A percentile compares a stretch with the other conserved stretches of the same genome.
These are phyloP conservation scores for Phytophthora sojae DNA, from an alignment of 352 stramenopile genomes.

Conservation along the genomic window DNA sequence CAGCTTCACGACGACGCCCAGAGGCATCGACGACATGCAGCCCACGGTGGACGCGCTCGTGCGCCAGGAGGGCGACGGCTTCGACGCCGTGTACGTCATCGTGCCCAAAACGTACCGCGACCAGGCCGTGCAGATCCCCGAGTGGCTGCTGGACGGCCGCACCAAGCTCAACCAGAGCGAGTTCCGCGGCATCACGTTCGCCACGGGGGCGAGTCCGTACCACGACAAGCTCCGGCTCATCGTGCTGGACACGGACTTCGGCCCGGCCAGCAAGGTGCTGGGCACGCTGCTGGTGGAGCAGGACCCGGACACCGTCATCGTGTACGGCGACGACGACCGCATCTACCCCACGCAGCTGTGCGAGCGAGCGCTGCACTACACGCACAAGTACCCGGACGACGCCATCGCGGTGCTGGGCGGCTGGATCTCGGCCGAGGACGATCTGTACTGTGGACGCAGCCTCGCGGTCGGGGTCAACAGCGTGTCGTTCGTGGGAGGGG, in stretches of 20 bases:
- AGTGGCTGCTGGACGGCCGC: slow-evolving; percentile 43
- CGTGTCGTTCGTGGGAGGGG: slow-evolving; percentile 66
- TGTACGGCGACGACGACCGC: slow-evolving; percentile 65
- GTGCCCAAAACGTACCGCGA: slow-evolving; percentile 50
- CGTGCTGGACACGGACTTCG: slow-evolving; percentile 61
- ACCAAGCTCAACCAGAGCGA: slow-evolving; percentile 25
- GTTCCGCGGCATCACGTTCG: slow-evolving; percentile 47
- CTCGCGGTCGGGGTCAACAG: slow-evolving; percentile 57
- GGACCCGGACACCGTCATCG: slow-evolving; percentile 66
- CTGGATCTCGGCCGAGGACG: slow-evolving; percentile 59
- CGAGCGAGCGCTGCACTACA: slow-evolving; percentile 53
- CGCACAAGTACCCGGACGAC: slow-evolving; percentile 54
- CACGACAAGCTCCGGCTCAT: slow-evolving; percentile 46
- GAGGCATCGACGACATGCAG: slow-evolving; percentile 45
- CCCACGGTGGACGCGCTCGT: slow-evolving; percentile 51
- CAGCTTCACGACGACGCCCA: slow-evolving; percentile 63
- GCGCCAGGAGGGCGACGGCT: slow-evolving; percentile 45
- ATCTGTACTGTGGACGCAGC: slow-evolving; percentile 60
- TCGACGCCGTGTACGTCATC: slow-evolving; percentile 61
- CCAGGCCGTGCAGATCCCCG: slow-evolving; percentile 45
- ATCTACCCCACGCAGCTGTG: slow-evolving; percentile 49
- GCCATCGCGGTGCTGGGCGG: slow-evolving; percentile 57
- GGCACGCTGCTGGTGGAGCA: slow-evolving; percentile 59
- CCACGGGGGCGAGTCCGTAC: slow-evolving; percentile 42
- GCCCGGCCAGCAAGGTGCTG: slow-evolving; percentile 61